Conservation (phyloP, 2,329 filamentous ascomycete species). For the Aspergillus flavus region DNA sequence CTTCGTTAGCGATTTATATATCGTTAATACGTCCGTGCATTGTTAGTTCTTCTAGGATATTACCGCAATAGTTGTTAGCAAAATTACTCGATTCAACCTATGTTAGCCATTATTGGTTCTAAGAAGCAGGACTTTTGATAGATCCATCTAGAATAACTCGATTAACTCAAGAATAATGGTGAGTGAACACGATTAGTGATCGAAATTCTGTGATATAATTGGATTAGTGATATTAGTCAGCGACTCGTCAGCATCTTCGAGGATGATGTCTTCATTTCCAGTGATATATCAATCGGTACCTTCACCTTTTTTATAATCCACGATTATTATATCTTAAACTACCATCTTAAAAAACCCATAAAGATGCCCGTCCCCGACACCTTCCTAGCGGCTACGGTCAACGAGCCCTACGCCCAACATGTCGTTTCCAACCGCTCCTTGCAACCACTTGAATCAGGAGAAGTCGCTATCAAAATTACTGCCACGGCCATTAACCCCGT, state of each 20-base stretch:
- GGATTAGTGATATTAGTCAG: background rate
- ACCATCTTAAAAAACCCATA: background rate
- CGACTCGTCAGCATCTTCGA: background rate
- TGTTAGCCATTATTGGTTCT: no score
- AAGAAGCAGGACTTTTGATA: no score
- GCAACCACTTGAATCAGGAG: conserved; percentile 14
- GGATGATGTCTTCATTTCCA: no score
- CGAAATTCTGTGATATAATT: no score
- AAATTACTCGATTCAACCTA: no score
- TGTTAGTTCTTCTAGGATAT: no score
- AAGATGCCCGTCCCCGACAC: conserved; percentile 5
- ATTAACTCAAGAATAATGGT: no score
- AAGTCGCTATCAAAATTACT: conserved; percentile 20
- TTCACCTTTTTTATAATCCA: background rate
- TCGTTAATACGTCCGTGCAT: no score
- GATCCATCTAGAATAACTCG: no score
- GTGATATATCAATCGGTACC: background rate
- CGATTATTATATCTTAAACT: background rate
- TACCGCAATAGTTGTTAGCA: no score
- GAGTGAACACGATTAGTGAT: no score
- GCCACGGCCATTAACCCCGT: conserved; percentile 26
- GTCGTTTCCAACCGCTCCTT: conserved; percentile 23
- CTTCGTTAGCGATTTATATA: no score
- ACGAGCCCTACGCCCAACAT: conserved; percentile 15
- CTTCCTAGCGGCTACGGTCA: conserved; percentile 18